phyloP scores from a whole-genome alignment of 2,329 filamentous ascomycete genomes.

The Chrysoporthe puriensis region DNA sequence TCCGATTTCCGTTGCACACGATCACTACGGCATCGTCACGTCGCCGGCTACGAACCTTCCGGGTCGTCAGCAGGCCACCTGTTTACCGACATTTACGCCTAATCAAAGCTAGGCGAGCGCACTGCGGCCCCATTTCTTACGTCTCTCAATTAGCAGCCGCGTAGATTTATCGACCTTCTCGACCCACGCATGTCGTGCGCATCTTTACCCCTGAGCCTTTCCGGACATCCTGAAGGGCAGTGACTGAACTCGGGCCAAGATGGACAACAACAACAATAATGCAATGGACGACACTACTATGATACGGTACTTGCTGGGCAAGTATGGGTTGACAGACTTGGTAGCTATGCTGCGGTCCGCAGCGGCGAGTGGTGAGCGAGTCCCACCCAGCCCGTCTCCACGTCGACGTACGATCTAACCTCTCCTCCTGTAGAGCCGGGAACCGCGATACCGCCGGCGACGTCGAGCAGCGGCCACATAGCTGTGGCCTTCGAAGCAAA shows the following conservation, averaged over 20 bases:
- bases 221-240: conserved; percentile 22
- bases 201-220: conserved; percentile 24
- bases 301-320: conserved; percentile 29
- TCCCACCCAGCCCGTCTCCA: conserved; percentile 10
- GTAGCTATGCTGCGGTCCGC: conserved; percentile 29
- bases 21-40: conserved; percentile 17
- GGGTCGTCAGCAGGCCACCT: conserved; percentile 20
- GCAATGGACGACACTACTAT: conserved; percentile 29
- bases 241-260: conserved; percentile 23
- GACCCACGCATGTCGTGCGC: conserved; percentile 27
- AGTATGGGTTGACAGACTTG: conserved; percentile 28
- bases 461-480: conserved; percentile 27
- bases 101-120: conserved; percentile 20
- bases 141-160: conserved; percentile 8
- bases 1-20: conserved; percentile 18
- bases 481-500: conserved; percentile 27
- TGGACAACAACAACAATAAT: conserved; percentile 24
- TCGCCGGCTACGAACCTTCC: conserved; percentile 21
- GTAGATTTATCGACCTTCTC: conserved; percentile 2
- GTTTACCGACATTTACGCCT: conserved; percentile 26
- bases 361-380: conserved; percentile 28
- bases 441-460: conserved; percentile 24
- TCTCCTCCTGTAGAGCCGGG: conserved; percentile 22
- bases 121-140: conserved; percentile 17
- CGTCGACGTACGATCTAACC: conserved; percentile 13